These are phyloP conservation scores for Dendrobium catenatum DNA, from an alignment of 106 monocot genomes.

Conservation along the genomic window DNA sequence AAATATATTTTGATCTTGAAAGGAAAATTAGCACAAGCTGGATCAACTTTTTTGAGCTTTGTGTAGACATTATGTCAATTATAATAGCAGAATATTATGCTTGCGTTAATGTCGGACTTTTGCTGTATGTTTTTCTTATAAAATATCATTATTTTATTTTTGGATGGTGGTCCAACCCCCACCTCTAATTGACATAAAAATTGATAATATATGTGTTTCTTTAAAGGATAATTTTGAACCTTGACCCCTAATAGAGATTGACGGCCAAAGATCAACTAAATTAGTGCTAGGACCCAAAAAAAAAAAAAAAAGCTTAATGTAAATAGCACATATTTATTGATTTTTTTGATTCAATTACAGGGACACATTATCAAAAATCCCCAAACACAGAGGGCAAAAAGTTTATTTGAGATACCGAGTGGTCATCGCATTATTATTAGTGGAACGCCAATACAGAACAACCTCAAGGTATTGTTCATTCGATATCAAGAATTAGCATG, in stretches of 20 bases:
- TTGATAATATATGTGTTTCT: not conserved
- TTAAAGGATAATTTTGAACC: not conserved
- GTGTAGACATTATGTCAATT: not conserved
- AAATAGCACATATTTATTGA: not conserved
- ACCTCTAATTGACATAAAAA: not conserved
- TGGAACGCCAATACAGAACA: slow-evolving; percentile 97
- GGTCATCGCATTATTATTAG: slow-evolving; percentile 88
- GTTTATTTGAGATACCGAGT: slow-evolving; percentile 79
- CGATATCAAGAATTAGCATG: not conserved
- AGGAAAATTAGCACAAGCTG: not conserved
- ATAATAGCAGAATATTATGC: not conserved
- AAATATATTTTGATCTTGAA: not conserved
- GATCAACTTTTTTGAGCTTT: not conserved
- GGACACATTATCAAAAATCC: slow-evolving; percentile 97
- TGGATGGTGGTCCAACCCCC: not conserved
- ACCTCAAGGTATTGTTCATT: slow-evolving; percentile 61
- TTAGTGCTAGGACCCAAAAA: not conserved
- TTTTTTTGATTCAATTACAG: slow-evolving; percentile 18
- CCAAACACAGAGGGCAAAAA: slow-evolving; percentile 81
- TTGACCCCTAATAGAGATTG: not conserved
- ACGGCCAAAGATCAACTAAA: not conserved
- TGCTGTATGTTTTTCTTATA: not conserved
- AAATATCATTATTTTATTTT: not conserved
- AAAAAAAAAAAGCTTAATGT: not conserved
- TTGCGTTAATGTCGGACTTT: not conserved